A percentile compares a stretch with the other conserved stretches of the same genome.
These are phyloP conservation scores for Fistulifera solaris DNA, from an alignment of 108 stramenopile species.

Conservation along the genomic window DNA sequence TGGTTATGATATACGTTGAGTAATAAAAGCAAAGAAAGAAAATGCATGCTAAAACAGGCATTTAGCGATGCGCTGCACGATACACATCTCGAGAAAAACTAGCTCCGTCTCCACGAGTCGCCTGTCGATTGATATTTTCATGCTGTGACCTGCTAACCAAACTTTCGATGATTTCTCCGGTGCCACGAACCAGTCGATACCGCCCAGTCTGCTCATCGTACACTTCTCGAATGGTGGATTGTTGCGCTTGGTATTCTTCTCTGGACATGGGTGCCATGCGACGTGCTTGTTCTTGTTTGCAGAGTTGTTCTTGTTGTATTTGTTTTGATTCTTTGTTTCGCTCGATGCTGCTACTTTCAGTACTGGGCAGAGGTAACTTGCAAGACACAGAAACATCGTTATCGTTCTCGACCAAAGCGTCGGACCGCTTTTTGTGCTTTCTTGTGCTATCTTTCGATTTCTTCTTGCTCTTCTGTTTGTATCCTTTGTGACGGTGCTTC, in stretches of 20 bases:
- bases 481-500: too few relatives aligned
- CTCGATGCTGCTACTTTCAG: too few relatives aligned
- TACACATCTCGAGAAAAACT: conserved; percentile 35
- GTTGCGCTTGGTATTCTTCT: conserved; percentile 67
- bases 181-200: conserved; percentile 68
- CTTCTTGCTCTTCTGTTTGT: too few relatives aligned
- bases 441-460: too few relatives aligned
- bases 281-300: neutral
- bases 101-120: conserved; percentile 71
- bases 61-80: neutral
- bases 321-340: neutral
- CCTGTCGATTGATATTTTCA: conserved; percentile 58
- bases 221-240: conserved; percentile 69
- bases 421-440: too few relatives aligned
- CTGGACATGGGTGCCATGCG: conserved; percentile 76
- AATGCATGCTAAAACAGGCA: too few relatives aligned
- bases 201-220: conserved; percentile 79
- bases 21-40: too few relatives aligned
- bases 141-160: conserved; percentile 79
- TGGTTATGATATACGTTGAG: too few relatives aligned
- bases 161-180: conserved; percentile 86
- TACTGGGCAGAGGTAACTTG: too few relatives aligned
- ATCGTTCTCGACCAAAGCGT: too few relatives aligned
- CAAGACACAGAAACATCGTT: too few relatives aligned
- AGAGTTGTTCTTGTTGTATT: neutral